Percentiles rank a stretch among this genome's conserved stretches.
Evolutionary conservation across 2,329 filamentous ascomycete genomes (phyloP).

Genomic region (Didymella pinodella): DNA sequence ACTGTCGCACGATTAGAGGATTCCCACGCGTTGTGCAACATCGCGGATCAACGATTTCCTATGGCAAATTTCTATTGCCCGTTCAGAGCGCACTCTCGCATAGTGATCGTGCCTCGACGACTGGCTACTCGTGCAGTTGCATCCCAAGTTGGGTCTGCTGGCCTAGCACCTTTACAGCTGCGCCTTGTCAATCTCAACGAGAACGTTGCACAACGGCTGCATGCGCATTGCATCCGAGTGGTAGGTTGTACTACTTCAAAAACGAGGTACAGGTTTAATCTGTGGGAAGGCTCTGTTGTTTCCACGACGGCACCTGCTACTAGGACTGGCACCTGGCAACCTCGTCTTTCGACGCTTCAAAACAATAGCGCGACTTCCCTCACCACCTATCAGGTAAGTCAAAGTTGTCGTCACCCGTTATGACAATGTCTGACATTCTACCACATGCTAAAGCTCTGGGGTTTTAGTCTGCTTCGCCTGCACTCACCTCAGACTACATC

Average conservation of each 20-base stretch:
- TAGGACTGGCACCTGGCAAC: slow-evolving; percentile 8
- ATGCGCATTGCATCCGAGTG: neutral
- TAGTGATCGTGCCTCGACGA: neutral
- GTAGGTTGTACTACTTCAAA: slow-evolving; percentile 6
- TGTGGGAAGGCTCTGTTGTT: slow-evolving; percentile 10
- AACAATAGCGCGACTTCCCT: neutral
- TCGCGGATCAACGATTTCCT: neutral
- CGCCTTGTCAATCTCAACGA: neutral
- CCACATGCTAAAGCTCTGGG: neutral
- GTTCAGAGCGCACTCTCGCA: neutral
- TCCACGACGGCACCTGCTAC: slow-evolving; percentile 23
- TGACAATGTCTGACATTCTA: neutral
- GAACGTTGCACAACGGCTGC: slow-evolving; percentile 10
- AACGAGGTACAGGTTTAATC: slow-evolving; percentile 17
- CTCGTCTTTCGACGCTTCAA: neutral
- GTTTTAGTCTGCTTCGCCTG: neutral
- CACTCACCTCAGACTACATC: neutral
- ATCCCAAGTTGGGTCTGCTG: too few species aligned
- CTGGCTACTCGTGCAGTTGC: neutral
- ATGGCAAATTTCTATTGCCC: neutral
- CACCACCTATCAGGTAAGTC: neutral
- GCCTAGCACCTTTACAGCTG: neutral
- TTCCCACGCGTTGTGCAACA: slow-evolving; percentile 25
- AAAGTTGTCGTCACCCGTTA: neutral
- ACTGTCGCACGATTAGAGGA: neutral